A percentile compares a stretch with the other conserved stretches of the same genome.
phyloP scores from a whole-genome alignment of 352 stramenopile genomes.

The Phytopythium ostracodes region DNA sequence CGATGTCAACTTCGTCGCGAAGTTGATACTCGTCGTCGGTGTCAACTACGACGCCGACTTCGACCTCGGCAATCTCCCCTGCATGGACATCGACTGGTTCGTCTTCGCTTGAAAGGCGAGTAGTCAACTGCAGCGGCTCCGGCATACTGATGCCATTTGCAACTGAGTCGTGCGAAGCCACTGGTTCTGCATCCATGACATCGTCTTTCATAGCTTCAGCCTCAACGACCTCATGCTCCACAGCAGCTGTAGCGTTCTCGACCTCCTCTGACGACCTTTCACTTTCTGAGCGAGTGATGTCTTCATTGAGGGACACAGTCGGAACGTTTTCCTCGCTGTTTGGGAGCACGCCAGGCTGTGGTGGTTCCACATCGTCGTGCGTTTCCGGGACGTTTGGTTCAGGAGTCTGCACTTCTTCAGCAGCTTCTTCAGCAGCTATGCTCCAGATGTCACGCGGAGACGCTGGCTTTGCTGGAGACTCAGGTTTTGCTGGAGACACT shows the following conservation, averaged over 20 bases:
- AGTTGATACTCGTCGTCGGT: conserved; percentile 1
- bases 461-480: not conserved
- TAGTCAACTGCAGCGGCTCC: not conserved
- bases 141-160: not conserved
- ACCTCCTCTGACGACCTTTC: not conserved
- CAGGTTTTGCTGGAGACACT: not conserved
- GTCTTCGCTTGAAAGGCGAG: not conserved
- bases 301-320: not conserved
- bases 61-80: conserved; percentile 1
- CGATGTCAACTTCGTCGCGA: conserved; percentile 1
- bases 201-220: not conserved
- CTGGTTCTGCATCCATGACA: not conserved
- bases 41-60: not conserved
- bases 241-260: not conserved
- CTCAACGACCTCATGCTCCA: not conserved
- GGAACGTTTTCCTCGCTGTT: not conserved
- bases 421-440: not conserved
- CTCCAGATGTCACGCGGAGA: conserved; percentile 2
- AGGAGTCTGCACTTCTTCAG: not conserved
- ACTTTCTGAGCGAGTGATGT: not conserved
- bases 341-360: not conserved
- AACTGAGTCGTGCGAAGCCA: not conserved
- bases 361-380: not conserved
- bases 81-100: not conserved
- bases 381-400: not conserved